phyloP scores from a whole-genome alignment of 495 filamentous ascomycete species.

The Aspergillus bridgeri region DNA sequence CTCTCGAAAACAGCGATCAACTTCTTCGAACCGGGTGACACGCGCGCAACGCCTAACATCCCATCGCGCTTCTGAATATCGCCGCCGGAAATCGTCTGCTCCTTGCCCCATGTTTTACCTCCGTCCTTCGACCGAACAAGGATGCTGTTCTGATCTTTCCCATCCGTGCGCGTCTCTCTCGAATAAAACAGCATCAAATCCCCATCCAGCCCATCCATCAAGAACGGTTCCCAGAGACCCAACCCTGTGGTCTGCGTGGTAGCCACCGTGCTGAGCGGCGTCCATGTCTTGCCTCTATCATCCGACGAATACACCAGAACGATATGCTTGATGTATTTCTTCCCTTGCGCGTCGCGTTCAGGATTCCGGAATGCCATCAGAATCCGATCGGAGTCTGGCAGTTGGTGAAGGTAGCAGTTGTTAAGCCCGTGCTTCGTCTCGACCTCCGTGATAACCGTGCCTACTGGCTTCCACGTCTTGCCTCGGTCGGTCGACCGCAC shows the following conservation, averaged over 20 bases:
- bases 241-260: neutral
- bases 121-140: constrained; percentile 2
- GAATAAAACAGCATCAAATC: constrained; percentile 9
- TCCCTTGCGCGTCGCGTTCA: neutral
- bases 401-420: constrained; percentile 12
- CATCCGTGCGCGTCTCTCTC: constrained; percentile 8
- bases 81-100: constrained; percentile 9
- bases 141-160: constrained; percentile 8
- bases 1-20: constrained; percentile 8
- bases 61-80: constrained; percentile 9
- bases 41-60: constrained; percentile 6
- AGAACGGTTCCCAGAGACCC: constrained; percentile 6
- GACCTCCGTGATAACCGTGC: constrained; percentile 1
- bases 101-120: constrained; percentile 9
- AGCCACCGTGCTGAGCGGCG: constrained; percentile 4
- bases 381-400: constrained; percentile 7
- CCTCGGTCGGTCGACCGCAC: constrained; percentile 6
- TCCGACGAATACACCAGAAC: constrained; percentile 1
- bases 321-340: constrained; percentile 5
- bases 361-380: constrained; percentile 8
- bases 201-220: constrained; percentile 6
- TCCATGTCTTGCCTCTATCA: constrained; percentile 5
- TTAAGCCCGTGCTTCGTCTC: neutral
- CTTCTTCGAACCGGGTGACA: neutral
- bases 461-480: constrained; percentile 5